Conservation (phyloP, 176 grass and related monocot species). For the Paspalum notatum region DNA sequence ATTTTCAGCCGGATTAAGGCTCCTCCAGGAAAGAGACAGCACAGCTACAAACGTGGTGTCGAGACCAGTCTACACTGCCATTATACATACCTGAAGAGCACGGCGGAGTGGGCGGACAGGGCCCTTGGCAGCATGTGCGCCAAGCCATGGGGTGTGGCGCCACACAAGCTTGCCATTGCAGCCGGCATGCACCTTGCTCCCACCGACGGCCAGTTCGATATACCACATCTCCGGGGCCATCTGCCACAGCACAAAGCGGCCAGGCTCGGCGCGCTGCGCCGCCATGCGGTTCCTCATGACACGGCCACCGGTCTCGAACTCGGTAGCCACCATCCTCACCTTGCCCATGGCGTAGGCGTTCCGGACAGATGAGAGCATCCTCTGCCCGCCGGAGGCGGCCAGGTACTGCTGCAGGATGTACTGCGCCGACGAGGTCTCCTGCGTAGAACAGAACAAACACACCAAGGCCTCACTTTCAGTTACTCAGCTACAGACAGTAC, state of each 20-base stretch:
- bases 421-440: slow-evolving; percentile 93
- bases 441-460: slow-evolving; percentile 50
- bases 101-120: slow-evolving; percentile 85
- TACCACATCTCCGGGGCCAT: slow-evolving; percentile 97
- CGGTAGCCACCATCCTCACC: slow-evolving; percentile 71
- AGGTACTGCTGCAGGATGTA: slow-evolving; percentile 94
- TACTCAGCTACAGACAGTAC: background rate
- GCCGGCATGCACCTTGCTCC: slow-evolving; percentile 86
- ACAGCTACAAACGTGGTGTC: background rate
- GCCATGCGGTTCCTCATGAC: slow-evolving; percentile 70
- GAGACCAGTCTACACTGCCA: background rate
- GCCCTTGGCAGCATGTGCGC: slow-evolving; percentile 78
- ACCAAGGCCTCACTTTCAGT: background rate
- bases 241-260: slow-evolving; percentile 87
- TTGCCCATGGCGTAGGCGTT: slow-evolving; percentile 81
- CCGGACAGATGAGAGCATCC: slow-evolving; percentile 59
- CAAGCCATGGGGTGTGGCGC: slow-evolving; percentile 88
- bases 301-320: slow-evolving; percentile 66
- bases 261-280: slow-evolving; percentile 51
- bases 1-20: background rate
- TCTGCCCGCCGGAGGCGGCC: slow-evolving; percentile 75
- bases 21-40: slow-evolving; percentile 12
- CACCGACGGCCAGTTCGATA: slow-evolving; percentile 78
- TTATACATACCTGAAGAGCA: slow-evolving; percentile 70
- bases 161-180: slow-evolving; percentile 83